Evolutionary conservation across 2,329 filamentous ascomycete genomes (phyloP).

Genomic region (Calonectria fujianensis): DNA sequence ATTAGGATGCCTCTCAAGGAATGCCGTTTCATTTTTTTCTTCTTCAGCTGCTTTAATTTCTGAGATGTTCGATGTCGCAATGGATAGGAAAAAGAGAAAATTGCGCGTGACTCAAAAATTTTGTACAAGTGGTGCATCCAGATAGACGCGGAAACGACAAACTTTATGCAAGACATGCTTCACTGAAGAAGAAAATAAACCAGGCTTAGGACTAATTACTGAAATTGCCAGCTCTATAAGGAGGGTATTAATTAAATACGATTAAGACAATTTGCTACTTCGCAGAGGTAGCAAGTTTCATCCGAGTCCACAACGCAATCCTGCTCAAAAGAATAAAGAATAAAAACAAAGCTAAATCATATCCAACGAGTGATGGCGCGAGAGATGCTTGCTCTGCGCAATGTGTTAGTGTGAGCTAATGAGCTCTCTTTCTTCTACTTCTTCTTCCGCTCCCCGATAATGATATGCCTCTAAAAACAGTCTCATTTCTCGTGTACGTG

Average conservation of each 20-base stretch:
- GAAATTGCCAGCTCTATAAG: slow-evolving; percentile 2
- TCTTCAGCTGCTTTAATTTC: not conserved
- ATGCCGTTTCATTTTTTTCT: slow-evolving; percentile 12
- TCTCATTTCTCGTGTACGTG: slow-evolving; percentile 15
- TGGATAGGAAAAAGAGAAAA: not conserved
- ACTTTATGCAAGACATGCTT: slow-evolving; percentile 23
- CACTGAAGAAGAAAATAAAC: not conserved
- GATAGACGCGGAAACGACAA: not conserved
- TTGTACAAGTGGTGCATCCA: not conserved
- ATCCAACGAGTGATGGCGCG: slow-evolving; percentile 3
- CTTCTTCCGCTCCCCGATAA: slow-evolving; percentile 2
- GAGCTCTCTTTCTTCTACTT: not conserved
- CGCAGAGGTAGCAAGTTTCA: slow-evolving; percentile 17
- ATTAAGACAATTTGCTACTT: slow-evolving; percentile 14
- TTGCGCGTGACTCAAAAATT: not conserved
- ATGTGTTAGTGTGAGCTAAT: not conserved
- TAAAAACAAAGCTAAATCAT: not conserved
- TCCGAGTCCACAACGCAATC: slow-evolving; percentile 2
- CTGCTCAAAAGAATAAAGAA: not conserved
- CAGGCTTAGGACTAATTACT: not conserved
- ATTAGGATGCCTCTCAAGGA: slow-evolving; percentile 9
- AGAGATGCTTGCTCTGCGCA: slow-evolving; percentile 13
- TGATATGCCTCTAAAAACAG: slow-evolving; percentile 9
- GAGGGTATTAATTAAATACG: slow-evolving; percentile 24
- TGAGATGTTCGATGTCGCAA: not conserved